Evolutionary conservation across 371 early-diverging fungal species (phyloP).

Genomic region (Zychaea mexicana): DNA sequence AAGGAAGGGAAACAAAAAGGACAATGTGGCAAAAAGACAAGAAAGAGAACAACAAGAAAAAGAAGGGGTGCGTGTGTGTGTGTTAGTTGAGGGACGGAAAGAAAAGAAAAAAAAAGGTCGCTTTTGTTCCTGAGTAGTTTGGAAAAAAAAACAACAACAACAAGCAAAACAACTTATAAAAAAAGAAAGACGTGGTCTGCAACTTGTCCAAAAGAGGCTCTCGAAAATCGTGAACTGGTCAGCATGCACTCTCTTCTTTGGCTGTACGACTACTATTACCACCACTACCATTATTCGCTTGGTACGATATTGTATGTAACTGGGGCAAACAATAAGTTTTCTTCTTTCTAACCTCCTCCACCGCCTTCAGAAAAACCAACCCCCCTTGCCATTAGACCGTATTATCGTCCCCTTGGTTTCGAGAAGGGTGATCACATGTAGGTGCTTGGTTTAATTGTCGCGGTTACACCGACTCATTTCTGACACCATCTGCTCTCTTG

Average conservation of each 20-base stretch:
- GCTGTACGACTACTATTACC: neutral
- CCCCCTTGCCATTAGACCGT: too few relatives aligned
- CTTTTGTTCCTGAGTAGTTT: conserved; percentile 4
- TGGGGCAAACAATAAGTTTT: neutral
- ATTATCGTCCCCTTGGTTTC: neutral
- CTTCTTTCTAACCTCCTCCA: neutral
- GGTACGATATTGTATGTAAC: neutral
- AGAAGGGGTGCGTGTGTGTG: neutral
- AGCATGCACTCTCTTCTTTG: neutral
- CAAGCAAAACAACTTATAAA: neutral
- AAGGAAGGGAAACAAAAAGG: neutral
- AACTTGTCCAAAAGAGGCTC: neutral
- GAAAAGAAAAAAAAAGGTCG: neutral
- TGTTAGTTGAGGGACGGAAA: neutral
- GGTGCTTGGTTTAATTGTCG: neutral
- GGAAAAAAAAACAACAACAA: neutral
- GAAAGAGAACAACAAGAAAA: neutral
- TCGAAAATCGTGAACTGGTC: neutral
- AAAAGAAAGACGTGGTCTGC: conserved; percentile 5
- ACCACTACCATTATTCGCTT: too few relatives aligned
- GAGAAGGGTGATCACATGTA: neutral
- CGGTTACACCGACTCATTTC: neutral
- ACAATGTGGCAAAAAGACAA: neutral
- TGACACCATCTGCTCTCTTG: neutral
- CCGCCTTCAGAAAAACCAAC: too few relatives aligned